A percentile compares a stretch with the other conserved stretches of the same genome.
Conservation (phyloP, 306 rosid species). For the Lathyrus aphaca region DNA sequence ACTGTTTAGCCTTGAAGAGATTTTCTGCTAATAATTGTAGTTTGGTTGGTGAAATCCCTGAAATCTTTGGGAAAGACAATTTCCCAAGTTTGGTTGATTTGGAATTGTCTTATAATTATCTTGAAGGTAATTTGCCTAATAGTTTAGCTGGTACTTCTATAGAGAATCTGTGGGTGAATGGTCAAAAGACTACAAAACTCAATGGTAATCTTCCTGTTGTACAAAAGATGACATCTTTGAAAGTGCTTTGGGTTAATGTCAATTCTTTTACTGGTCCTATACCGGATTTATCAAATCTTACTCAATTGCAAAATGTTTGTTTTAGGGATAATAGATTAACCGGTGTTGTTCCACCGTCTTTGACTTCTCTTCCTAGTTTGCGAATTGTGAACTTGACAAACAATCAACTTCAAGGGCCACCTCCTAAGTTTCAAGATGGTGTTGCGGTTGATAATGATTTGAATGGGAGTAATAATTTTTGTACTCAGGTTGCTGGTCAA, state of each 20-base stretch:
- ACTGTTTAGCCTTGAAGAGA: slow-evolving; percentile 23
- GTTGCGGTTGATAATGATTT: slow-evolving; percentile 50
- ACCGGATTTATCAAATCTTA: slow-evolving; percentile 62
- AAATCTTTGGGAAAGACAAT: slow-evolving; percentile 40
- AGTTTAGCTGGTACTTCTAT: slow-evolving; percentile 55
- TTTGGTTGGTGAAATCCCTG: slow-evolving; percentile 59
- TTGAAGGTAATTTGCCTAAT: slow-evolving; percentile 65
- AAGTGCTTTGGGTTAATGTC: slow-evolving; percentile 59
- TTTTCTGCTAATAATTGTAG: slow-evolving; percentile 52
- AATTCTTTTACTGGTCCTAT: slow-evolving; percentile 80
- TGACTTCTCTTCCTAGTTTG: slow-evolving; percentile 49
- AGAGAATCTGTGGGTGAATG: slow-evolving; percentile 60
- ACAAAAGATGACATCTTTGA: slow-evolving; percentile 59
- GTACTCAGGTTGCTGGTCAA: slow-evolving; percentile 44
- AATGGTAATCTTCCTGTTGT: slow-evolving; percentile 73
- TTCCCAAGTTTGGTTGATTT: slow-evolving; percentile 49
- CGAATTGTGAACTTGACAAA: slow-evolving; percentile 63
- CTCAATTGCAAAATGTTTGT: slow-evolving; percentile 41
- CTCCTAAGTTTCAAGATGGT: slow-evolving; percentile 49
- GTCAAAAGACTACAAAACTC: slow-evolving; percentile 50
- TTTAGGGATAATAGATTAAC: slow-evolving; percentile 72
- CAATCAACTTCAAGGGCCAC: slow-evolving; percentile 76
- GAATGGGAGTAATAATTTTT: slow-evolving; percentile 51
- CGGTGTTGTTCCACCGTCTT: slow-evolving; percentile 72
- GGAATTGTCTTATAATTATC: slow-evolving; percentile 52